Evolutionary conservation across 805 yeast genomes (phyloP), one percentile per base, ranked within the genome.

Genomic region (Clavispora carvajalis): DNA sequence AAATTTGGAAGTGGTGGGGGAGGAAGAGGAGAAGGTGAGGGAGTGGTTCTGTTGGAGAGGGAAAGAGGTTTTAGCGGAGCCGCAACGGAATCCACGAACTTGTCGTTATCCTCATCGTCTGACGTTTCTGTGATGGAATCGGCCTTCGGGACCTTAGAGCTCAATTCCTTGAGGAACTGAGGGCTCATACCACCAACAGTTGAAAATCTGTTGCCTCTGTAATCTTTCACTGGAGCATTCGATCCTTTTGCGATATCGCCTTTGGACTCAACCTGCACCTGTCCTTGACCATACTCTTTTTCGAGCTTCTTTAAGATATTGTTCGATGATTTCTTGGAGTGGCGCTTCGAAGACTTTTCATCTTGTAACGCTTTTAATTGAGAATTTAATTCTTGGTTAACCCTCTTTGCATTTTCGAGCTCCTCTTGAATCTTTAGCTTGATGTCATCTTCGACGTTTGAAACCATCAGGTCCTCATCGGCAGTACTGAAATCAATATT

Each of bases 101-200:
- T 48, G 6, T 34, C 33, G 12, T 40, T 48, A 40, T 47, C 51
- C 12, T 49, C 54, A 8, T 44, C 38, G 45, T 39, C 51, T 33
- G 38, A 59, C 3, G 37, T 7, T 4, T 21, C 40, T 44, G 50
- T 62, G 30, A 70, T 67, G 1, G 77, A 53, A 4, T 64, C 66
- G 3, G 66, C 53, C 41, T 63, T 73, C 7, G 59, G 63, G 10
- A 79, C 81, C 48, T 74, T 77, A 3, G 69, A 57, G 17, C 71
- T 65, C 47, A 80, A 61, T 52, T 80, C 85, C 35, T 69, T 65
- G 48, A 80, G 61, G 52, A 79, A 78, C 22, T 71, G 58, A 10
- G 80, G 77, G 42, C 71, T 61, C 65, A 71, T 64, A 2, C 59
- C 60, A 17, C 63, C 65, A 38, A 71, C 60, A 0, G 67, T 60